Evolutionary conservation across 352 stramenopile genomes (phyloP).

Genomic region (Phytophthora sp.): DNA sequence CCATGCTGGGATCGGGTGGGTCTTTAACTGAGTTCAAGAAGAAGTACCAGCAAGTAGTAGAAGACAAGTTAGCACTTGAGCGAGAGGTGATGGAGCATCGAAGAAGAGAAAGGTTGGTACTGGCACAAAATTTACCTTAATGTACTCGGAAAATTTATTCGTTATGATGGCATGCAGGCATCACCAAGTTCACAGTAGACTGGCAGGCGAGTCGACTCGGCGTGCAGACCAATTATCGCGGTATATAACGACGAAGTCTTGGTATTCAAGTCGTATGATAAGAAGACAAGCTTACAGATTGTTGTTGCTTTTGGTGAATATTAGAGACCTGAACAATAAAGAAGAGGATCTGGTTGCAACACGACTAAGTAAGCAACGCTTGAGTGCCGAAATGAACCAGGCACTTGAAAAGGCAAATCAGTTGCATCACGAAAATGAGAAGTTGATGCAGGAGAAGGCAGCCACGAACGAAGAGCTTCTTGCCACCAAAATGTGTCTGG

Average conservation of each 20-base stretch:
- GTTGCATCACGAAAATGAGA: conserved; percentile 68
- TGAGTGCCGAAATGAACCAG: conserved; percentile 65
- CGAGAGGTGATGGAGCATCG: conserved; percentile 59
- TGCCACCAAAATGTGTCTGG: conserved; percentile 72
- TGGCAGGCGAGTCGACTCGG: conserved; percentile 71
- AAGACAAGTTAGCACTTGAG: conserved; percentile 70
- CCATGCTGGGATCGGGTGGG: background rate
- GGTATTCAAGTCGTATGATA: no score
- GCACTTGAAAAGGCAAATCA: conserved; percentile 59
- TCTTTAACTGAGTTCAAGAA: conserved; percentile 62
- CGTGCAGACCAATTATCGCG: conserved; percentile 65
- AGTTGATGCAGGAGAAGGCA: conserved; percentile 68
- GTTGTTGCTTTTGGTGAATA: conserved; percentile 13
- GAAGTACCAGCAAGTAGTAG: conserved; percentile 61
- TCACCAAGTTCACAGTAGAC: conserved; percentile 65
- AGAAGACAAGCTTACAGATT: background rate
- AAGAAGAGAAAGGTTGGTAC: conserved; percentile 59
- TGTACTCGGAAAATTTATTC: background rate
- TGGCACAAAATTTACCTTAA: background rate
- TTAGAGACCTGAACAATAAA: conserved; percentile 60
- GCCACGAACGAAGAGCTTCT: conserved; percentile 67
- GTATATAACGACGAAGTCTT: conserved; percentile 23
- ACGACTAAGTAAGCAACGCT: conserved; percentile 53
- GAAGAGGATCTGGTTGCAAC: conserved; percentile 60
- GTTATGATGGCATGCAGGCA: conserved; percentile 48